Base-by-base conservation (phyloP, 305 asterid genomes). In the Ilex paraguariensis region DNA sequence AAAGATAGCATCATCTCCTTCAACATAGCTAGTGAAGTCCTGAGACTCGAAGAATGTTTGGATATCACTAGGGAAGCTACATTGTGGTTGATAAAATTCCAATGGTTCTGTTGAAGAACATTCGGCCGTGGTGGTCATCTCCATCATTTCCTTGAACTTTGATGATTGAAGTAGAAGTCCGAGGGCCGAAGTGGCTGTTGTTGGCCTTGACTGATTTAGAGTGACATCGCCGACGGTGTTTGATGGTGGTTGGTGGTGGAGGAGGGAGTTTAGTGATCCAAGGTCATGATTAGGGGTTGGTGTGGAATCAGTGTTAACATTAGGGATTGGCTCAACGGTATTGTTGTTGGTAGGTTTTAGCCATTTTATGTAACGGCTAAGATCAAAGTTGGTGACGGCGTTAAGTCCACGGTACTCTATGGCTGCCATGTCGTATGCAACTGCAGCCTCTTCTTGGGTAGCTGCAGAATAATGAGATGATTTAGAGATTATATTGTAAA, bases 341-440 rank as follows among this genome's bases (percentile, higher is more conserved):
- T n/a, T 42, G 61, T 21, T 53, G 52, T 66, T 51, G 63, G 65
- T 84, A 17, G 95, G 92, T 61, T 81, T 73, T 49, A 88, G 72
- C 95, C 96, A 86, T 77, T 88, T 88, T 55, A 88, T 88, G 81
- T 88, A 88, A 58, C 95, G 92, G 44, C 95, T 86, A 1, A 88
- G 88, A 46, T 88, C 94, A 30, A 88, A 88, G 55, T 88, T 88
- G 13, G 95, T 88, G 56, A 88, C 94, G 1, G 94, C 96, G 9
- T 85, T 81, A 11, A 85, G 79, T 17, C 96, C 96, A 60, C 96
- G 87, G 56, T 85, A 88, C 52, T 88, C 96, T 4, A 85, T 84
- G 3, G 96, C 96, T 46, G 96, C 96, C 91, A 84, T 84, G 72
- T 88, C 96, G 49, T 88, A 88, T 15, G 95, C 95, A 11, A 82